Evolutionary conservation across 2,329 filamentous ascomycete genomes (phyloP).

Genomic region (Ceratocystis eucalypticola): DNA sequence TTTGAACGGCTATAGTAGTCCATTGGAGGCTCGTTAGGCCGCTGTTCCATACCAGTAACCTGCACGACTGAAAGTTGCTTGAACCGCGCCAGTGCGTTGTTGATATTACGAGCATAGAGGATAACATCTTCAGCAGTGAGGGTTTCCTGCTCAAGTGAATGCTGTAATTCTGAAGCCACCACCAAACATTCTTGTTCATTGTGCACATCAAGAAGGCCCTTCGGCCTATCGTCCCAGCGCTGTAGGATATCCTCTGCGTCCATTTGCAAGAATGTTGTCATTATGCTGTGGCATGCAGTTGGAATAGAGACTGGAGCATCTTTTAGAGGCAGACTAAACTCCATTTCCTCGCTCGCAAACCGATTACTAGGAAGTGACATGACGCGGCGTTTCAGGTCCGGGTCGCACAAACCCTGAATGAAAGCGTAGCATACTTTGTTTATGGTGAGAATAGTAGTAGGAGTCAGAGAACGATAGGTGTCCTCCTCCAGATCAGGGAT

Average conservation of each 20-base stretch:
- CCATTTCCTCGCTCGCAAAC: slow-evolving; percentile 7
- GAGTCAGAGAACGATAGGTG: background rate
- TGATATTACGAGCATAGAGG: background rate
- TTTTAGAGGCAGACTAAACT: background rate
- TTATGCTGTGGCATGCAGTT: slow-evolving; percentile 6
- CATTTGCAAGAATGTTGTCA: slow-evolving; percentile 7
- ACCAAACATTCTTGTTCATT: slow-evolving; percentile 6
- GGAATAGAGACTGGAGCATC: background rate
- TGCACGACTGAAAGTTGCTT: slow-evolving; percentile 18
- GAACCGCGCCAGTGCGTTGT: slow-evolving; percentile 13
- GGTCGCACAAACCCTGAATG: slow-evolving; percentile 13
- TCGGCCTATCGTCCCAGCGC: slow-evolving; percentile 15
- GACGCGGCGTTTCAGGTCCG: slow-evolving; percentile 1
- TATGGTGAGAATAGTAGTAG: slow-evolving; percentile 1
- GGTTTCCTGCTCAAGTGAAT: slow-evolving; percentile 3
- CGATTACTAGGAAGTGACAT: slow-evolving; percentile 10
- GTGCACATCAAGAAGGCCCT: slow-evolving; percentile 5
- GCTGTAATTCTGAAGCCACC: slow-evolving; percentile 8
- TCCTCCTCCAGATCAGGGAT: slow-evolving; percentile 13
- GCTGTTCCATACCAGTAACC: slow-evolving; percentile 16
- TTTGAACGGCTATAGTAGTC: slow-evolving; percentile 29
- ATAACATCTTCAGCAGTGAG: background rate
- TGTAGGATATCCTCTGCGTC: slow-evolving; percentile 14
- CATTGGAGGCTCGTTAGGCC: slow-evolving; percentile 14
- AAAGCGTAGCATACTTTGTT: slow-evolving; percentile 18